Base-by-base conservation (phyloP, 164 flowering plant species). In the Aristolochia fimbriata region DNA sequence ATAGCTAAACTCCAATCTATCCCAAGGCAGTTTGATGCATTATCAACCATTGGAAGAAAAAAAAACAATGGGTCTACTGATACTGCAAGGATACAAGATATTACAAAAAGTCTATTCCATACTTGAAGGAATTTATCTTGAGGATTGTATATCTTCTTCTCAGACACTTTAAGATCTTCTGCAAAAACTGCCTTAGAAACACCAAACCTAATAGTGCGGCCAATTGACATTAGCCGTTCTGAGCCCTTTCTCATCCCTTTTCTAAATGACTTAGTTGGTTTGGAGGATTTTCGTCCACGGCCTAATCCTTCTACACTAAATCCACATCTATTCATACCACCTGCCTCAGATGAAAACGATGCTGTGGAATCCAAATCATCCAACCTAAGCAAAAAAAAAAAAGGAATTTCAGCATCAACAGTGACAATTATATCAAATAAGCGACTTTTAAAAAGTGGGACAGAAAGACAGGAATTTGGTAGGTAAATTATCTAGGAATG, bases 21-120 rank as follows among this genome's bases (percentile, higher is more conserved):
- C 21, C 17, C 70, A 46, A 92, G 84, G 69, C 98, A 92, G 31
- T 77, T 80, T 41, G 62, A 65, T 0, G 67, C 41, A 41, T 68
- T 61, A 62, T 82, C 55, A 51, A 92, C 69, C 57, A 86, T 75
- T 25, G 97, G 96, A 61, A 86, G 73, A 70, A 87, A 89, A 56
- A 87, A 84, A 77, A 92, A 91, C 70, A 92, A 73, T 48, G 98
- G 96, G 68, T 92, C 98, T 69, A 92, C 59, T 9, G 94, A 86
- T 6, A 92, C 82, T 2, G 98, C 95, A 67, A 92, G 55, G 59
- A 84, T 73, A 67, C 98, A 92, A 6, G 87, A 77, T 45, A 87
- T 55, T 16, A 89, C 85, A 72, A 92, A 92, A 65, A 87, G 78
- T 75, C 83, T 92, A 62, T 94, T 94, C 86, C 93, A 94, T 15